These are phyloP conservation scores for Cladosporium sp. DNA, from an alignment of 2,329 filamentous ascomycete species.

Conservation along the genomic window DNA sequence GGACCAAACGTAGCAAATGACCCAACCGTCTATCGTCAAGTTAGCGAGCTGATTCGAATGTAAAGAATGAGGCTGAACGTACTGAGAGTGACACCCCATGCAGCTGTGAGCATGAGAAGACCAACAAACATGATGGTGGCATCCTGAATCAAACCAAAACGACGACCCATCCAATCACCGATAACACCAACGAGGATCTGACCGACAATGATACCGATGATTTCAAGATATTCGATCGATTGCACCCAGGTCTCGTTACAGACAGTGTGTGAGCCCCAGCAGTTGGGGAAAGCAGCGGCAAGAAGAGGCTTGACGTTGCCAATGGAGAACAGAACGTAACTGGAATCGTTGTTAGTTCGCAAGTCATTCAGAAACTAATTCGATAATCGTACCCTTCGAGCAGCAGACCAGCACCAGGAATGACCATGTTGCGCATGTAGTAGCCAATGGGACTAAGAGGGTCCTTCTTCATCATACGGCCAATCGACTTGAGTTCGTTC, in stretches of 20 bases:
- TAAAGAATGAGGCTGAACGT: conserved; percentile 8
- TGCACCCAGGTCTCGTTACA: conserved; percentile 78
- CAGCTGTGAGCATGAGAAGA: conserved; percentile 83
- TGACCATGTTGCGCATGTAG: conserved; percentile 86
- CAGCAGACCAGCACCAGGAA: conserved; percentile 86
- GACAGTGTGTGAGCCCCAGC: conserved; percentile 61
- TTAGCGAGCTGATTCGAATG: conserved; percentile 12
- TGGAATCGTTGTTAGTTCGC: conserved; percentile 24
- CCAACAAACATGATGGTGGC: conserved; percentile 91
- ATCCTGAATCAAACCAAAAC: conserved; percentile 94
- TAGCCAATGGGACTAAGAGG: conserved; percentile 76
- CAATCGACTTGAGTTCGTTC: conserved; percentile 62
- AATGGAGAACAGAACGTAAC: conserved; percentile 95
- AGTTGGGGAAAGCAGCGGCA: conserved; percentile 65
- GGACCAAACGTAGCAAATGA: conserved; percentile 94
- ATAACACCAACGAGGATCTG: conserved; percentile 82
- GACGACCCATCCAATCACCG: conserved; percentile 78
- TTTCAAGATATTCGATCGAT: conserved; percentile 85
- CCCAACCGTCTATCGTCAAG: conserved; percentile 66
- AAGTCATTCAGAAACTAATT: conserved; percentile 9
- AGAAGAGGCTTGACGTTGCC: conserved; percentile 87
- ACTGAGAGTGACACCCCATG: conserved; percentile 73
- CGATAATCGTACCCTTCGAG: conserved; percentile 64
- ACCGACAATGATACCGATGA: conserved; percentile 90
- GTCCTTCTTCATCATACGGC: conserved; percentile 78